These are phyloP conservation scores for Fusarium robinianum DNA, from an alignment of 2,329 filamentous ascomycete species.

Conservation along the genomic window DNA sequence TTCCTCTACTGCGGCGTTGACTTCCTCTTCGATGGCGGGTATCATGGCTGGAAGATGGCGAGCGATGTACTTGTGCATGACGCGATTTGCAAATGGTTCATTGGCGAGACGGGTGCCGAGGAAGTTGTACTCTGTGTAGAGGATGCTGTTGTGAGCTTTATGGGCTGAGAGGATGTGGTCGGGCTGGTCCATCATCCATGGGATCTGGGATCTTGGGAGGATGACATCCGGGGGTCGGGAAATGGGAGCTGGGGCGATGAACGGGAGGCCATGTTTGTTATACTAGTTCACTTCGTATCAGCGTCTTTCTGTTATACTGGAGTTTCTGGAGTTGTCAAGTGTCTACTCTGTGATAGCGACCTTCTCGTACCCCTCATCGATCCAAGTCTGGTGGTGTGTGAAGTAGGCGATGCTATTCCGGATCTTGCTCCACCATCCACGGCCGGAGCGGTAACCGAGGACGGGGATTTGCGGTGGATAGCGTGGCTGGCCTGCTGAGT, in stretches of 20 bases:
- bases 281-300: constrained; percentile 41
- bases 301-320: neutral
- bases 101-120: constrained; percentile 42
- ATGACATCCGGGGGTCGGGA: constrained; percentile 50
- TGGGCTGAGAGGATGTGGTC: constrained; percentile 48
- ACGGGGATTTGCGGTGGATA: constrained; percentile 48
- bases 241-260: constrained; percentile 48
- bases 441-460: constrained; percentile 44
- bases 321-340: too few species aligned
- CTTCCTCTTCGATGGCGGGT: constrained; percentile 48
- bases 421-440: constrained; percentile 43
- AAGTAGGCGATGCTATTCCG: constrained; percentile 48
- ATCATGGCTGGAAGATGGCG: constrained; percentile 47
- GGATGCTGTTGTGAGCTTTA: constrained; percentile 46
- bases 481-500: constrained; percentile 45
- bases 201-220: constrained; percentile 48
- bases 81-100: constrained; percentile 46
- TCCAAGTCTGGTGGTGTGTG: constrained; percentile 46
- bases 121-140: constrained; percentile 50
- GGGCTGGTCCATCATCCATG: constrained; percentile 54
- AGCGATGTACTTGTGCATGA: constrained; percentile 50
- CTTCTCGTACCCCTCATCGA: constrained; percentile 50
- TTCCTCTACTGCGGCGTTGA: constrained; percentile 42
- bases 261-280: constrained; percentile 47
- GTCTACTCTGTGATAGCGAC: too few species aligned